phyloP scores from a whole-genome alignment of 164 flowering plant genomes.

The Aristolochia californica region DNA sequence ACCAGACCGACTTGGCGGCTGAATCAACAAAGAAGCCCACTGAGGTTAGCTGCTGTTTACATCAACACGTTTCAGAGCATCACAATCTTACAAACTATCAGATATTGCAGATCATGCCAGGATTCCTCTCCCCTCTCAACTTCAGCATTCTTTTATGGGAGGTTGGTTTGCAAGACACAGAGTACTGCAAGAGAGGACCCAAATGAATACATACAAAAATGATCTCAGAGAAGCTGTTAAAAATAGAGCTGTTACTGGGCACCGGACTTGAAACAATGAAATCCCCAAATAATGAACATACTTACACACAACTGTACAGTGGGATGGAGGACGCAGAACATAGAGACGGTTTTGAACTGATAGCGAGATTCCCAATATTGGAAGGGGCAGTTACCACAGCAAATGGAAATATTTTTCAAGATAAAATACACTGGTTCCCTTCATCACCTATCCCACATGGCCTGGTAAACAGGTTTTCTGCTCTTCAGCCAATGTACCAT shows the following conservation, averaged over 20 bases:
- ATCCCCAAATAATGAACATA: conserved; percentile 31
- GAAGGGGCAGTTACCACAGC: conserved; percentile 23
- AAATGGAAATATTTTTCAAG: conserved; percentile 40
- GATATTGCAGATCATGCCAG: too few relatives aligned
- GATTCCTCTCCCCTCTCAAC: too few relatives aligned
- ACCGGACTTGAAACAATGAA: conserved; percentile 8
- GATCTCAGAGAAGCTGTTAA: background rate
- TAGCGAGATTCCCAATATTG: conserved; percentile 25
- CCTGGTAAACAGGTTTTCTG: conserved; percentile 59
- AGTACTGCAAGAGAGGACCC: background rate
- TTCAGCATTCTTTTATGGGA: too few relatives aligned
- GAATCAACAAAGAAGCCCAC: too few relatives aligned
- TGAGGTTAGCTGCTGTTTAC: too few relatives aligned
- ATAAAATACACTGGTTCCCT: conserved; percentile 11
- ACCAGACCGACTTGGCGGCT: too few relatives aligned
- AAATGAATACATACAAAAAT: background rate
- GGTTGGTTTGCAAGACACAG: too few relatives aligned
- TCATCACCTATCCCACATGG: conserved; percentile 45
- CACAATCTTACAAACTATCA: too few relatives aligned
- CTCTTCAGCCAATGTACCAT: conserved; percentile 87
- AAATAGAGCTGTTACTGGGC: background rate
- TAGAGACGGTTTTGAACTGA: conserved; percentile 34
- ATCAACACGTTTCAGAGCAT: too few relatives aligned
- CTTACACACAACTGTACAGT: conserved; percentile 48
- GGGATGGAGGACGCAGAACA: conserved; percentile 18